Evolutionary conservation across 306 rosid genomes (phyloP), one percentile per base, ranked within the genome.

Genomic region (Begonia peltatifolia): DNA sequence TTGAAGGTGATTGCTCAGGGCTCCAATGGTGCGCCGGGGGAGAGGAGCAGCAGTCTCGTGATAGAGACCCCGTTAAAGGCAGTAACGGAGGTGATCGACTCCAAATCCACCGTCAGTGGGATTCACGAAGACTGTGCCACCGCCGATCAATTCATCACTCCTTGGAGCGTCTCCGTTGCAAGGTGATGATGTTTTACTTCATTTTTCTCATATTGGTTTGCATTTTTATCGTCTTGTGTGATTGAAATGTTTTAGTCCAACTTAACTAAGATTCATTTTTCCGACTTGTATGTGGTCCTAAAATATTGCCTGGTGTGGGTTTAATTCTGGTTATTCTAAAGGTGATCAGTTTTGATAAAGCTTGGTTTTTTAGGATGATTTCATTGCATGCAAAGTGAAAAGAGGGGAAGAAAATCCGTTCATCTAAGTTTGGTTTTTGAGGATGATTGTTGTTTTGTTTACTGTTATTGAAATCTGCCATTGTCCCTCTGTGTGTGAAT

Each of bases 151-250:
- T 13, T 51, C 49, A 69, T 90, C 59, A 90, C 97, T 7, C 97
- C 97, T 9, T 90, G 97, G 97, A 76, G 66, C 68, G 56, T 83
- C 49, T 83, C 95, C 47, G 87, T 90, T 61, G 94, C 97, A 1
- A 80, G 94, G 97, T 90, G 56, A 61, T 69, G 35, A 25, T 25
- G 1, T 17, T 17, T 17, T 17, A 18, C 49, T 56, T 63, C 52
- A 30, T 20, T 20, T 9, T 16, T 46, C 5, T 1, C 38, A 30
- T 48, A 18, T 50, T 46, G 15, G 22, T 16, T 46, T 25, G 41
- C 46, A 58, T 35, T 18, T 9, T 51, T 48, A 5, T 9, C 9
- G 11, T 14, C 49, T 46, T 43, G 38, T 30, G 8, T 30, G 38
- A 30, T 30, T 30, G 38, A 30, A 30, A 30, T 30, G 38, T 30